Base-by-base conservation (phyloP, 768 basidiomycete genomes). In the Russula lepida region DNA sequence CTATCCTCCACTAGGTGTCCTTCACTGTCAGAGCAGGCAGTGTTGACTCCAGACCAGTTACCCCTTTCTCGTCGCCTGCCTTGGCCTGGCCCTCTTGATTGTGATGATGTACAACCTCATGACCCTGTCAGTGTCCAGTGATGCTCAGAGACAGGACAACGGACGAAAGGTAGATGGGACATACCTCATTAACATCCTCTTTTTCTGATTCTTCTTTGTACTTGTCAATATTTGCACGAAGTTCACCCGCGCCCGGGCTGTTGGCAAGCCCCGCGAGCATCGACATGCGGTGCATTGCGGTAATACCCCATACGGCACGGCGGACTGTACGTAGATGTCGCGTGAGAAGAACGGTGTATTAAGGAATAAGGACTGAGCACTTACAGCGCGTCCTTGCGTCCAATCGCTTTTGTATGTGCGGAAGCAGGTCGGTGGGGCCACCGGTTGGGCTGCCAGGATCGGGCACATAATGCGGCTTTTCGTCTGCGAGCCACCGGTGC, bases 371-470 rank as follows among this genome's bases (percentile, higher is more conserved):
- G 19, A 21, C 8, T 23, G 15, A 41, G 28, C 30, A 55, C 66
- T 43, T 23, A 66, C 66, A 66, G 32, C 66, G 55, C 19, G 51
- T 46, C 76, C 82, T 89, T 33, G 92, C 93, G 70, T 97, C 84
- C 76, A 97, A 94, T 32, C 84, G 86, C 74, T 84, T 89, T 79
- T 86, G 90, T 73, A 98, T 88, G 48, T 88, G 82, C 30, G 95
- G 95, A 67, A 98, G 74, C 68, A 98, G 78, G 75, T 97, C 85
- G 25, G 81, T 81, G 28, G 85, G 84, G 47, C 76, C 77, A 49
- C 87, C 88, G 54, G 75, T 77, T 37, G 78, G 74, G 61, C 77
- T 80, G 58, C 76, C 74, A 17, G 81, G 80, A 67, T 86, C 84
- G 37, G 80, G 74, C 37, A 90, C 89, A 72, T 82, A 89, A 76